These are phyloP conservation scores for Amanita brunnescens DNA, from an alignment of 768 basidiomycete species.

Conservation along the genomic window DNA sequence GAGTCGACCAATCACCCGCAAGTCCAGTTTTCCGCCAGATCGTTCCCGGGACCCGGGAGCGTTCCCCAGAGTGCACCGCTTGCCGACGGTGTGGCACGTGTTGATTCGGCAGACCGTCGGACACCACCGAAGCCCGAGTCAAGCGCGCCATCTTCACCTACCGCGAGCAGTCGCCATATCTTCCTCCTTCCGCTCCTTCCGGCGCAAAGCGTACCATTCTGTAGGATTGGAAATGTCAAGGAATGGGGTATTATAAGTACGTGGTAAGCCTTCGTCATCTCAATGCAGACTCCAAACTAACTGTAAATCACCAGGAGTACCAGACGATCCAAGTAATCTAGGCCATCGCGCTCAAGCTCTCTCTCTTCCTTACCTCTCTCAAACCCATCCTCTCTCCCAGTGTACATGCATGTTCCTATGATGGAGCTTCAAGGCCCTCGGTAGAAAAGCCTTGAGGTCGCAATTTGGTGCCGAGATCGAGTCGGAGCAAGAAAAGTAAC, in stretches of 20 bases:
- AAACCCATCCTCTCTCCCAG: neutral
- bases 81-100: too few relatives aligned
- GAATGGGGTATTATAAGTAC: conserved; percentile 29
- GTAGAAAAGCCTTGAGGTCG: neutral
- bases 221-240: conserved; percentile 37
- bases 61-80: too few relatives aligned
- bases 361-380: conserved; percentile 11
- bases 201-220: conserved; percentile 24
- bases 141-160: neutral
- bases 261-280: neutral
- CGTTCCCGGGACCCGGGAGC: too few relatives aligned
- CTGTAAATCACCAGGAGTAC: neutral
- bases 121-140: neutral
- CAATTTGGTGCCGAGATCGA: too few relatives aligned
- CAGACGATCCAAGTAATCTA: conserved; percentile 4
- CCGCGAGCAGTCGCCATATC: conserved; percentile 7
- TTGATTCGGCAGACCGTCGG: too few relatives aligned
- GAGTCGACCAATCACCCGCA: too few relatives aligned
- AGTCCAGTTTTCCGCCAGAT: too few relatives aligned
- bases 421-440: too few relatives aligned
- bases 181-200: neutral
- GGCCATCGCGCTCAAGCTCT: conserved; percentile 12
- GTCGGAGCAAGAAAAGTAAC: neutral
- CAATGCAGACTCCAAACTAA: neutral
- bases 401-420: too few relatives aligned